Base-by-base conservation (phyloP, 805 yeast species). In the Soucietia sequanensis region DNA sequence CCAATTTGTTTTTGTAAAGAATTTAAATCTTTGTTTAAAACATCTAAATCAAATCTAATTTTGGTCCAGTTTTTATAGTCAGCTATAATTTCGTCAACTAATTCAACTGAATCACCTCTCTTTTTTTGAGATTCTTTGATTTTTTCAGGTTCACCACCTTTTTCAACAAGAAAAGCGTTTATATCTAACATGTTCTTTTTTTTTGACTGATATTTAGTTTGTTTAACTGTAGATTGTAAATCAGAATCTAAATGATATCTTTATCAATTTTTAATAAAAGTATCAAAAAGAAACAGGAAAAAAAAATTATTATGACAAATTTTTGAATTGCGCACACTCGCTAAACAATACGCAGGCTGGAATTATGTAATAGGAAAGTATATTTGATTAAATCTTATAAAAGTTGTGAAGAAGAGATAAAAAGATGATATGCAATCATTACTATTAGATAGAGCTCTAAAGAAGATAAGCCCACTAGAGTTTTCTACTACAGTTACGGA, bases 31-130 rank as follows among this genome's bases (percentile, higher is more conserved):
- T 91, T 93, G 80, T 93, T 93, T 44, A 81, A 55, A 58, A 81
- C 95, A 62, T 93, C 99, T 47, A 93, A 76, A 39, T 87, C 90
- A 59, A 91, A 93, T 52, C 72, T 56, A 41, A 65, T 77, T 65
- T 77, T 81, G 50, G 90, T 86, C 99, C 99, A 93, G 42, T 79
- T 81, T 66, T 85, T 86, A 76, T 93, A 93, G 50, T 83, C 95
- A 44, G 69, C 74, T 58, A 93, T 87, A 60, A 93, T 90, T 68
- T 91, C 96, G 61, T 93, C 99, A 34, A 93, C 98, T 34, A 93
- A 56, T 65, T 93, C 99, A 34, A 90, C 98, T 23, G 93, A 70
- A 50, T 78, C 98, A 43, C 95, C 95, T 73, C 99, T 88, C 43
- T 95, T 95, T 62, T 70, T 80, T 66, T 93, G 99, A 24, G 97